A percentile compares a stretch with the other conserved stretches of the same genome.
Evolutionary conservation across 768 basidiomycete species (phyloP).

Genomic region (Termitomyces sp.): DNA sequence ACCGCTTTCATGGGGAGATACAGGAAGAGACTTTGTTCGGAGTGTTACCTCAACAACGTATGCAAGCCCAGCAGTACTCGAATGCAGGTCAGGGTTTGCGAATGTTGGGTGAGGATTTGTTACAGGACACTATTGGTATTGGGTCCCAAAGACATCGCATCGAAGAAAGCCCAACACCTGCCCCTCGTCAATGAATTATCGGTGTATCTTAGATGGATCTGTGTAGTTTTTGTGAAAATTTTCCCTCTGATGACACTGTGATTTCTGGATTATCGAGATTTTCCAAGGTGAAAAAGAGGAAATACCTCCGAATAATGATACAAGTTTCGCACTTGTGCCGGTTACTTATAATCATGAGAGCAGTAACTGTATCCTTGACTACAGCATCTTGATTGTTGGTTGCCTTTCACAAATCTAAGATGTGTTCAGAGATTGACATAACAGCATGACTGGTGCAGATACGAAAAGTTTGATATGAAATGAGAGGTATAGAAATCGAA

Average conservation of each 20-base stretch:
- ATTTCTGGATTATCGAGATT: not conserved
- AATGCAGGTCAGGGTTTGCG: conserved; percentile 29
- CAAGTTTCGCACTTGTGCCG: not conserved
- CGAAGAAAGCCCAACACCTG: conserved; percentile 66
- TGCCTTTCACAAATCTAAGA: not conserved
- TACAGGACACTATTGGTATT: conserved; percentile 60
- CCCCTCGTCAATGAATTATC: conserved; percentile 5
- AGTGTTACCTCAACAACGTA: conserved; percentile 47
- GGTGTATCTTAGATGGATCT: not conserved
- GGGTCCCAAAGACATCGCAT: conserved; percentile 48
- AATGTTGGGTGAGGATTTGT: conserved; percentile 57
- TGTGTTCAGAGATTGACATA: not conserved
- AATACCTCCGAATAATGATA: not conserved
- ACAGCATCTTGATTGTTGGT: not conserved
- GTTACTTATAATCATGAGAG: not conserved
- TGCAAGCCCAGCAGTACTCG: conserved; percentile 16
- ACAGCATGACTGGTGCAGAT: not conserved
- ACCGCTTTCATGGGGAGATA: conserved; percentile 33
- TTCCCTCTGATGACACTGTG: not conserved
- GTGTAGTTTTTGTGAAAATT: not conserved
- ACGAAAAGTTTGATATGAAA: not conserved
- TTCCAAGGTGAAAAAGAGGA: not conserved
- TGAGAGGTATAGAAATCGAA: not conserved
- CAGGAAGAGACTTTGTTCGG: conserved; percentile 72
- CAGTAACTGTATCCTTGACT: not conserved